Percentiles rank a stretch among this genome's conserved stretches.
These are phyloP conservation scores for Cyathus striatus DNA, from an alignment of 768 basidiomycete species.

Conservation along the genomic window DNA sequence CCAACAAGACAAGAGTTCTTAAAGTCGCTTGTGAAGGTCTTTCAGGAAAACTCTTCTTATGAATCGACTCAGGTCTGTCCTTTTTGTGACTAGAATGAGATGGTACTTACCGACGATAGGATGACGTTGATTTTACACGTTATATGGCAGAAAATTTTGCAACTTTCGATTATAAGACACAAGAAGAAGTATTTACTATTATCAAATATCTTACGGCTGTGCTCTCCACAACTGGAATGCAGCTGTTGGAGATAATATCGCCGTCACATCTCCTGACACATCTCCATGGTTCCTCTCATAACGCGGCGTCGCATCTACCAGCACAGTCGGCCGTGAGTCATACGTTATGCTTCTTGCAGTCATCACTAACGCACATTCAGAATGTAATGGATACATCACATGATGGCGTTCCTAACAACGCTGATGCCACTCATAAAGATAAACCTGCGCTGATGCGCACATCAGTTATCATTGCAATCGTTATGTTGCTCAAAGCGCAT, in stretches of 20 bases:
- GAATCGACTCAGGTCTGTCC: conserved; percentile 51
- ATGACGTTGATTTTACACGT: conserved; percentile 80
- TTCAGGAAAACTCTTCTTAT: conserved; percentile 63
- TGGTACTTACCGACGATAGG: conserved; percentile 37
- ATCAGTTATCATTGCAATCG: conserved; percentile 76
- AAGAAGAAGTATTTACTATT: conserved; percentile 87
- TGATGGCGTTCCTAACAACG: neutral
- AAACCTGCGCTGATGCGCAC: conserved; percentile 44
- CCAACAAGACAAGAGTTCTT: conserved; percentile 81
- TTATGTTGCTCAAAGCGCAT: conserved; percentile 84
- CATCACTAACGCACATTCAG: neutral
- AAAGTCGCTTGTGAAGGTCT: conserved; percentile 73
- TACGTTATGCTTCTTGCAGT: neutral
- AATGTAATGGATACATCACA: neutral
- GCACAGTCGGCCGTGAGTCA: conserved; percentile 3
- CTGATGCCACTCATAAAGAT: conserved; percentile 6
- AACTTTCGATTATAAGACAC: conserved; percentile 89
- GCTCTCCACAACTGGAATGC: conserved; percentile 77
- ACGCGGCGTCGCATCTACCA: conserved; percentile 1
- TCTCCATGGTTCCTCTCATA: conserved; percentile 33
- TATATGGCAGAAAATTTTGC: conserved; percentile 96
- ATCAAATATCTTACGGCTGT: conserved; percentile 73
- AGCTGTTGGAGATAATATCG: conserved; percentile 69
- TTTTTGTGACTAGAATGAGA: neutral
- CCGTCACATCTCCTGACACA: conserved; percentile 67